Base-by-base conservation (phyloP, 2,329 filamentous ascomycete species). In the Ilyonectria robusta region DNA sequence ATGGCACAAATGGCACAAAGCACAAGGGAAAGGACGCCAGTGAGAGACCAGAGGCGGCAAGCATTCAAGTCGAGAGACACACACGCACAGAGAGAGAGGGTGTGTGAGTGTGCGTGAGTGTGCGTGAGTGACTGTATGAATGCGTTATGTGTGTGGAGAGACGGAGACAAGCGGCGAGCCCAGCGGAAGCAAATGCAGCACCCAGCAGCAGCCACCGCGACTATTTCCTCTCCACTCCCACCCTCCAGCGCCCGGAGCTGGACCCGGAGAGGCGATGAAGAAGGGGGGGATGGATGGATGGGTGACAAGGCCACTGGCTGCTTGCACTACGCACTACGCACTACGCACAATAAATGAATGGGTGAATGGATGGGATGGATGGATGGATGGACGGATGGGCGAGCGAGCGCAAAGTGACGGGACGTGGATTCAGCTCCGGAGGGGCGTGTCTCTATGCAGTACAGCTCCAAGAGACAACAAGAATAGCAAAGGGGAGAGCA, bases 221-320 rank as follows among this genome's bases (percentile, higher is more conserved):
- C 40, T 42, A 17, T 58, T 40, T 46, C 31, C 54, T 53, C 44
- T 47, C 57, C 48, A 29, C 47, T 63, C 46, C 57, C 56, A 73
- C 65, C 66, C 65, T 68, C 62, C 69, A 54, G 37, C 40, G 68
- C 63, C 65, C 69, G 72, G 72, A 72, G 67, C 70, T 73, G 70
- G 72, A 73, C 63, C 72, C 69, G 69, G 72, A 70, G 63, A 63
- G 53, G 50, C 69, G 62, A 63, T 31, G 62, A 60, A 33, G 50
- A 65, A 70, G 72, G 69, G 65, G 65, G 50, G 31, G 51, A 33
- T 42, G 60, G 53, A 63, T 35, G 47, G 62, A 35, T 35, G 50
- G 31, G 59, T 61, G 59, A 62, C 59, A 56, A 62, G 59, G 59
- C 40, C 42, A 55, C 59, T 62, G 50, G 48, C n/a, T 53, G 48